These are phyloP conservation scores for Physcia stellaris DNA, from an alignment of 495 filamentous ascomycete genomes.

Conservation along the genomic window DNA sequence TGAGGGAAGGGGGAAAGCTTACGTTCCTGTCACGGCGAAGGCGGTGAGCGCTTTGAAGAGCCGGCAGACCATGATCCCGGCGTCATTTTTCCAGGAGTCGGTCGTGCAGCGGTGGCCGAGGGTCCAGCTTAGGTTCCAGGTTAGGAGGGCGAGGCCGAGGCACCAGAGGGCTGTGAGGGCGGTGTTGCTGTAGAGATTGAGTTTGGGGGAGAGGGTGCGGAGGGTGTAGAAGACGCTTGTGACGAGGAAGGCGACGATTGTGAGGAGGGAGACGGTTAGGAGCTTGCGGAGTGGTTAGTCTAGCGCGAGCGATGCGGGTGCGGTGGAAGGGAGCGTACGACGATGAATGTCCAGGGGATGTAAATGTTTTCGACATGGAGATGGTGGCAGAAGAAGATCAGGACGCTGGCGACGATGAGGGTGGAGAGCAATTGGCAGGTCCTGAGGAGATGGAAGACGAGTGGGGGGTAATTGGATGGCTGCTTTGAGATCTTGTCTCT, in stretches of 20 bases:
- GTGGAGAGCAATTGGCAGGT: constrained; percentile 36
- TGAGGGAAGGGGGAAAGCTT: not conserved
- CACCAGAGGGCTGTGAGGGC: constrained; percentile 42
- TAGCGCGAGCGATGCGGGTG: constrained; percentile 1
- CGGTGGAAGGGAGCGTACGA: constrained; percentile 29
- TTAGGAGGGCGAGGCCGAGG: constrained; percentile 39
- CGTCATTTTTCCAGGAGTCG: constrained; percentile 40
- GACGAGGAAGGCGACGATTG: constrained; percentile 36
- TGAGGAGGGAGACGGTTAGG: constrained; percentile 38
- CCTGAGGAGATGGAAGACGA: constrained; percentile 46
- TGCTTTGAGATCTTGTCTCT: constrained; percentile 8
- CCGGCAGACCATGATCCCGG: constrained; percentile 46
- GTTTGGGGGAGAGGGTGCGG: constrained; percentile 40
- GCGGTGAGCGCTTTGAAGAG: constrained; percentile 53
- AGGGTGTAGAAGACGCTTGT: constrained; percentile 43
- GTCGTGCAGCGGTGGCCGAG: constrained; percentile 42
- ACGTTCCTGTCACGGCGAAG: constrained; percentile 40
- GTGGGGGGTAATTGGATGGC: constrained; percentile 42
- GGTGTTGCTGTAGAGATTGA: constrained; percentile 40
- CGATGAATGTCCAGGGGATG: constrained; percentile 50
- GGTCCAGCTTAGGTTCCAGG: constrained; percentile 42
- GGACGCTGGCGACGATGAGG: constrained; percentile 41
- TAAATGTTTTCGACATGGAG: constrained; percentile 37
- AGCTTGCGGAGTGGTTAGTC: constrained; percentile 25
- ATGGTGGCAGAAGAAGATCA: constrained; percentile 48